Evolutionary conservation across 257 asterid genomes (phyloP), one percentile per base, ranked within the genome.

Genomic region (Eustoma russellianum): DNA sequence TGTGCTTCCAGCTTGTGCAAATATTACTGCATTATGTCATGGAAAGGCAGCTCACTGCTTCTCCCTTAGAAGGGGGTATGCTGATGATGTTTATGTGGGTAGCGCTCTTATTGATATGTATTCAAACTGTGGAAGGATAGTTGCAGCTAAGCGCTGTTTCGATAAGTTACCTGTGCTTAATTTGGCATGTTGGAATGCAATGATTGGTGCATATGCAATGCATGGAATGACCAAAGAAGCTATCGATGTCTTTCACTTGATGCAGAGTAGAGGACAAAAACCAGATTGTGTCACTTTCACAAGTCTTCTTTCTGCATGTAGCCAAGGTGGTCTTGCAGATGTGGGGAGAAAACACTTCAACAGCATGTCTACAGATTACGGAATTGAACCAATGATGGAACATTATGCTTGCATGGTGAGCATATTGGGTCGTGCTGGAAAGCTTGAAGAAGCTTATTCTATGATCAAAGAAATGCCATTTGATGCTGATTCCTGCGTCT

Each of bases 1-100:
- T 70, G 50, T 86, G 85, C 96, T 90, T 72, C 86, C 97, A 1
- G 97, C 94, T 55, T 90, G 93, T 71, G 94, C 96, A 11, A 86
- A 82, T 64, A 78, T 83, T 51, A 94, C 95, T 13, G 96, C 94
- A 52, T 68, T 86, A 41, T 62, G 75, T 64, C 92, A 86, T 62
- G 97, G 97, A 46, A 83, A 86, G 65, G 84, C 93, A 47, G 81
- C 83, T 30, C 94, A 90, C 68, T 79, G 96, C 73, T 90, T 79
- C 74, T 69, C 93, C 24, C 66, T 86, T 48, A 79, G 75, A 76
- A 66, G 65, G 55, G 75, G 77, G 49, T 77, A 78, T 64, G 60
- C 61, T 16, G 64, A 55, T 44, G 82, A 81, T 55, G 84, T 86
- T 57, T 83, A 65, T 70, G 91, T 86, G 9, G 83, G 86, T 17